Base-by-base conservation (phyloP, 1,139 yeast species). In the Scheffersomyces quercinus region DNA sequence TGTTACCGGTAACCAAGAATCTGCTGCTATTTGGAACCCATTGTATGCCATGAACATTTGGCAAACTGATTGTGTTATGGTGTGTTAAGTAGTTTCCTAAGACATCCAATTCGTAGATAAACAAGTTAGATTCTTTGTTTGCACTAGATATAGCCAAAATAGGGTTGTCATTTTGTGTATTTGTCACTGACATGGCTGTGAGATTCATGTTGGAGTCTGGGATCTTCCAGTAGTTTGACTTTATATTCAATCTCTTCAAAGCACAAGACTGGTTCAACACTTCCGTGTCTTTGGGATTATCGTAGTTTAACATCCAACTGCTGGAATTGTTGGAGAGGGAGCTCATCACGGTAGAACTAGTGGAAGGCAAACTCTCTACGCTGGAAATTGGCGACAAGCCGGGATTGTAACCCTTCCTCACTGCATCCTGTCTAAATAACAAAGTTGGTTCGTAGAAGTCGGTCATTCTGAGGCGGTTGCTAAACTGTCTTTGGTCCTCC, bases 1-100 rank as follows among this genome's bases (percentile, higher is more conserved):
- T 76, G 58, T 87, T 90, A 5, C 95, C 95, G 0, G 91, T 77
- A 12, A 85, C 71, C 39, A 88, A 59, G 43, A 67, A 65, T 29
- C 59, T 58, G 28, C 65, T 55, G 35, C 65, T 60, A 5, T 57
- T 49, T 3, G 75, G 75, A 3, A 83, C 76, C 95, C 95, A 87
- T 47, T 79, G 71, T 66, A 86, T 65, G 0, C 83, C 70, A 52
- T 82, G 78, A 34, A 87, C 83, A 46, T 81, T 79, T 1, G 93
- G 89, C 36, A 88, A 69, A 0, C 88, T 63, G 37, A 88, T 82
- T 1, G 95, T 86, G 55, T 84, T 86, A 53, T 85, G 83, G 64
- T 87, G 95, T 14, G 87, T 82, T 44, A 87, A 67, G 36, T 73
- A 69, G 43, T 70, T 69, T 15, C 69, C 64, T 3, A 59, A 55